These are phyloP conservation scores for Trichosanthes cucumerina DNA, from an alignment of 306 rosid genomes.

Conservation along the genomic window DNA sequence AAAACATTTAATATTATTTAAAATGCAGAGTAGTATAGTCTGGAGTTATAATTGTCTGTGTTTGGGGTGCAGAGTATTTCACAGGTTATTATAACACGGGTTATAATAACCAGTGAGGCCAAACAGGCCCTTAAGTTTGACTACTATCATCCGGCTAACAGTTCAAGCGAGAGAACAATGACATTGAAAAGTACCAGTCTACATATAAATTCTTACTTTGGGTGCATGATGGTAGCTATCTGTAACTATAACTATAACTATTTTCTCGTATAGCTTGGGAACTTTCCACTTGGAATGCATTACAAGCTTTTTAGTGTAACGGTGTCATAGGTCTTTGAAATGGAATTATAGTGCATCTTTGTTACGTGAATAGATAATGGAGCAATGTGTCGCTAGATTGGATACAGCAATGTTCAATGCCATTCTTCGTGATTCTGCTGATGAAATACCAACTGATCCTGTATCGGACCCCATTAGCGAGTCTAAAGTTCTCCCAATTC, in stretches of 20 bases:
- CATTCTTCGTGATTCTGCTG: conserved; percentile 85
- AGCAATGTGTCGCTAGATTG: conserved; percentile 84
- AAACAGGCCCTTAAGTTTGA: too few relatives aligned
- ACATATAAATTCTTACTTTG: neutral
- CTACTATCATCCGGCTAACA: neutral
- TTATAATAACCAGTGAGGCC: too few relatives aligned
- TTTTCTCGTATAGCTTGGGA: neutral
- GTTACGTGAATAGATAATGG: conserved; percentile 55
- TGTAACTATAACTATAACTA: too few relatives aligned
- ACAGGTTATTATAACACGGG: too few relatives aligned
- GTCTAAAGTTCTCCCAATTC: conserved; percentile 71
- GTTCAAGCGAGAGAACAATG: neutral
- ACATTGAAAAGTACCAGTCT: neutral
- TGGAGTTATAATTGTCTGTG: too few relatives aligned
- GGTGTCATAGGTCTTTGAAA: neutral
- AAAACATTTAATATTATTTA: too few relatives aligned
- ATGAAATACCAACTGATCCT: conserved; percentile 90
- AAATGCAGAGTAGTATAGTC: too few relatives aligned
- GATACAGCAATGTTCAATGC: conserved; percentile 99
- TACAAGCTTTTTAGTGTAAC: neutral
- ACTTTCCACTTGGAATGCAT: neutral
- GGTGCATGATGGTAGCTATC: neutral
- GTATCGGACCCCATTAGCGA: conserved; percentile 90
- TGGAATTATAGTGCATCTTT: conserved; percentile 8
- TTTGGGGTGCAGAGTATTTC: too few relatives aligned